A percentile compares a stretch with the other conserved stretches of the same genome.
phyloP scores from a whole-genome alignment of 805 yeast genomes.

The Blastobotrys peoriensis region DNA sequence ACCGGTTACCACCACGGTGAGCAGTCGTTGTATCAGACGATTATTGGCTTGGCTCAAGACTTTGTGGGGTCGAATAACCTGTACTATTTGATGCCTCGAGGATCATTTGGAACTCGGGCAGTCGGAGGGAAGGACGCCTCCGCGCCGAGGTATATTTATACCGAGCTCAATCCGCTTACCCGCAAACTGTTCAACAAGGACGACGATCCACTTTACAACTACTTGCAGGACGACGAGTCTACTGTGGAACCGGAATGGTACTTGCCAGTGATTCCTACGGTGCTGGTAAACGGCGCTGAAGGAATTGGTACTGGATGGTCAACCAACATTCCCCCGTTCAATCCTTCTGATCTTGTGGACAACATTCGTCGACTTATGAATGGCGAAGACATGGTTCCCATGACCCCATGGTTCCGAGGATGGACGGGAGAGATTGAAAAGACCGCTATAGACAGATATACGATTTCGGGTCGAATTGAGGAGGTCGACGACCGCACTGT shows the following conservation, averaged over 20 bases:
- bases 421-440: conserved; percentile 83
- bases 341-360: conserved; percentile 74
- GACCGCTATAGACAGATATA: conserved; percentile 55
- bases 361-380: conserved; percentile 71
- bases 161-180: conserved; percentile 74
- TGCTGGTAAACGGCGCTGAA: conserved; percentile 93
- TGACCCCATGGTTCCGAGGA: conserved; percentile 93
- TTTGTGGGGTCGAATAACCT: conserved; percentile 90
- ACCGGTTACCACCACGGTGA: conserved; percentile 98
- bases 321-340: conserved; percentile 82
- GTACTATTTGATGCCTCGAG: conserved; percentile 79
- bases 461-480: conserved; percentile 73
- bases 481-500: conserved; percentile 72
- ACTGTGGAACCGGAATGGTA: conserved; percentile 96
- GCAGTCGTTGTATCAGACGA: conserved; percentile 77
- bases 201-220: conserved; percentile 72
- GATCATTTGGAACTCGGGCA: conserved; percentile 94
- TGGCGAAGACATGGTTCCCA: conserved; percentile 60
- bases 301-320: conserved; percentile 99
- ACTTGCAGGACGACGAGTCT: conserved; percentile 87
- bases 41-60: conserved; percentile 90
- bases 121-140: conserved; percentile 98
- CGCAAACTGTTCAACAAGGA: conserved; percentile 67
- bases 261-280: conserved; percentile 87
- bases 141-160: conserved; percentile 95